These are phyloP conservation scores for Sungouiozyma ichnusensis DNA, from an alignment of 805 yeast genomes.

Conservation along the genomic window DNA sequence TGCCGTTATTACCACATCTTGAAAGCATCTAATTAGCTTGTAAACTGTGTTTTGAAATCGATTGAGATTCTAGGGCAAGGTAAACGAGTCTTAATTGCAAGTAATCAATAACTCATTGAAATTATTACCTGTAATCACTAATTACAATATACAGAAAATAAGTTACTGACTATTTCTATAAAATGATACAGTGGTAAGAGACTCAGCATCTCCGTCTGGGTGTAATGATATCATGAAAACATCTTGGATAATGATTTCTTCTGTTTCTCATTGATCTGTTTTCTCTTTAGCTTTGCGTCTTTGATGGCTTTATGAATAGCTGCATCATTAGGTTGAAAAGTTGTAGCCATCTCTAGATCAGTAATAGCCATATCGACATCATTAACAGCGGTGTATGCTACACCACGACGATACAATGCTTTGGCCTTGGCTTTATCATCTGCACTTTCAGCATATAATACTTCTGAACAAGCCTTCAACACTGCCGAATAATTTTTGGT, in stretches of 20 bases:
- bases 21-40: neutral
- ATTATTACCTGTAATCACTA: no score
- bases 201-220: neutral
- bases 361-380: conserved; percentile 61
- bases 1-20: neutral
- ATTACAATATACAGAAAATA: no score
- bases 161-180: no score
- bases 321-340: conserved; percentile 57
- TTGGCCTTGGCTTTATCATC: conserved; percentile 68
- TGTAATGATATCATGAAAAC: conserved; percentile 28
- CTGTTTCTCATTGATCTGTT: conserved; percentile 52
- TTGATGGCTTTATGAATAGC: conserved; percentile 57
- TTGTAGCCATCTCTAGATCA: conserved; percentile 56
- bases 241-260: conserved; percentile 67
- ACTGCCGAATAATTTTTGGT: conserved; percentile 43
- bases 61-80: no score
- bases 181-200: no score
- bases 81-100: no score
- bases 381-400: conserved; percentile 52
- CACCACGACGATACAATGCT: conserved; percentile 79
- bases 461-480: conserved; percentile 52
- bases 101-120: no score
- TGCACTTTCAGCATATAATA: conserved; percentile 46
- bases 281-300: conserved; percentile 44
- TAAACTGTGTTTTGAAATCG: no score